A percentile compares a stretch with the other conserved stretches of the same genome.
phyloP scores from a whole-genome alignment of 176 grass and related monocot genomes.

The Musa acuminata region DNA sequence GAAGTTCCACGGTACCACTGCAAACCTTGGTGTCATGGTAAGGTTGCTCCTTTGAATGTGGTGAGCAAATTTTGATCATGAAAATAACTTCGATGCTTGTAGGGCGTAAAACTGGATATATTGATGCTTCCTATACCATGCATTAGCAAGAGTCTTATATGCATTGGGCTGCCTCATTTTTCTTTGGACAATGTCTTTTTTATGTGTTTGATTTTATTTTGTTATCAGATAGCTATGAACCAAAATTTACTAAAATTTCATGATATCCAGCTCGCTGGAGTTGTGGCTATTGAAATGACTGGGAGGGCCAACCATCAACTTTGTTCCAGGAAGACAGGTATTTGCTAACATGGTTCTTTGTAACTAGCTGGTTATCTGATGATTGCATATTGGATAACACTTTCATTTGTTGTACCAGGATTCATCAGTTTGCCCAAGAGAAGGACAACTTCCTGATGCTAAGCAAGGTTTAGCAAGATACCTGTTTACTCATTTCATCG shows the following conservation, averaged over 20 bases:
- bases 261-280: conserved; percentile 68
- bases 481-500: neutral
- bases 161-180: neutral
- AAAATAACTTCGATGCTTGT: too few species aligned
- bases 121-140: too few species aligned
- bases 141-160: too few species aligned
- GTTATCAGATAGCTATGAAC: neutral
- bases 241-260: conserved; percentile 10
- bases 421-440: conserved; percentile 78
- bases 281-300: conserved; percentile 90
- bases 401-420: conserved; percentile 45
- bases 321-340: conserved; percentile 81
- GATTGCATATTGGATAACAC: conserved; percentile 15
- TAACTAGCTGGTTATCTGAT: conserved; percentile 7
- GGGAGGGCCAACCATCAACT: conserved; percentile 80
- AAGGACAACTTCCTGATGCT: conserved; percentile 13
- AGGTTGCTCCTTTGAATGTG: too few species aligned
- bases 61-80: neutral
- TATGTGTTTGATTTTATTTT: neutral
- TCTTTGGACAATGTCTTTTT: neutral
- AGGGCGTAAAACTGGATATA: too few species aligned
- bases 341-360: conserved; percentile 5
- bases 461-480: conserved; percentile 39
- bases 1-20: too few species aligned
- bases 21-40: too few species aligned